These are phyloP conservation scores for Madurella fahalii DNA, from an alignment of 2,329 filamentous ascomycete species.

Conservation along the genomic window DNA sequence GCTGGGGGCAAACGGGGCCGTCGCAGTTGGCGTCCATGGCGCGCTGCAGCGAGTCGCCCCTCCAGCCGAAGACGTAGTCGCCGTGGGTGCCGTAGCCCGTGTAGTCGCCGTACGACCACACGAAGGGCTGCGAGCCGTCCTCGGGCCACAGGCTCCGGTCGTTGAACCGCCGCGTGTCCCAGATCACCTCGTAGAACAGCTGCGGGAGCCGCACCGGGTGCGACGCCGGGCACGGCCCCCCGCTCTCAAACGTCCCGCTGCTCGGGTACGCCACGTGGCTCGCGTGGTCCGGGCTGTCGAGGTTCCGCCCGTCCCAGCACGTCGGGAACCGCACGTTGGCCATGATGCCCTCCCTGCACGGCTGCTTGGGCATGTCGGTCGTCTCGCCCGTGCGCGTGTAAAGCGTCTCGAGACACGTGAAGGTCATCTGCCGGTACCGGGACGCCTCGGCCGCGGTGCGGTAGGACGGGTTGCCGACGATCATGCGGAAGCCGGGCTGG, in stretches of 20 bases:
- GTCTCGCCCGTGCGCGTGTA: conserved; percentile 20
- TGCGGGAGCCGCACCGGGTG: conserved; percentile 22
- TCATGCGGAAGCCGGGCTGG: conserved; percentile 22
- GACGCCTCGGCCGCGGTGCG: conserved; percentile 11
- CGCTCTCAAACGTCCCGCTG: conserved; percentile 16
- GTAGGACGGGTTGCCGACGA: conserved; percentile 17
- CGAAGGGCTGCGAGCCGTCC: conserved; percentile 19
- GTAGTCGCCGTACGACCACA: conserved; percentile 21
- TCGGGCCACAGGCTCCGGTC: conserved; percentile 16
- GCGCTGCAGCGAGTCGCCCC: conserved; percentile 18
- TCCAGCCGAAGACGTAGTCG: conserved; percentile 23
- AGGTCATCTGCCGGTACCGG: conserved; percentile 16
- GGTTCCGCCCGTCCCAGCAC: conserved; percentile 49
- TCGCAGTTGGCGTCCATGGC: conserved; percentile 23
- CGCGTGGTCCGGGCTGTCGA: conserved; percentile 41
- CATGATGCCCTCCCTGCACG: conserved; percentile 34
- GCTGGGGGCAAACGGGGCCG: not conserved
- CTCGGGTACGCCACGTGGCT: conserved; percentile 11
- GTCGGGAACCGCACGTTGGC: conserved; percentile 42
- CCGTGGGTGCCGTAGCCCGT: conserved; percentile 23
- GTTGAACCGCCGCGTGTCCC: conserved; percentile 21
- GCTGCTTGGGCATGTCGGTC: conserved; percentile 16
- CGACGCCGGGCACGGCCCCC: conserved; percentile 15
- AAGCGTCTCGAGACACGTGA: conserved; percentile 20
- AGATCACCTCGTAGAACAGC: conserved; percentile 22